phyloP scores from a whole-genome alignment of 305 asterid species.

The Striga hermonthica region DNA sequence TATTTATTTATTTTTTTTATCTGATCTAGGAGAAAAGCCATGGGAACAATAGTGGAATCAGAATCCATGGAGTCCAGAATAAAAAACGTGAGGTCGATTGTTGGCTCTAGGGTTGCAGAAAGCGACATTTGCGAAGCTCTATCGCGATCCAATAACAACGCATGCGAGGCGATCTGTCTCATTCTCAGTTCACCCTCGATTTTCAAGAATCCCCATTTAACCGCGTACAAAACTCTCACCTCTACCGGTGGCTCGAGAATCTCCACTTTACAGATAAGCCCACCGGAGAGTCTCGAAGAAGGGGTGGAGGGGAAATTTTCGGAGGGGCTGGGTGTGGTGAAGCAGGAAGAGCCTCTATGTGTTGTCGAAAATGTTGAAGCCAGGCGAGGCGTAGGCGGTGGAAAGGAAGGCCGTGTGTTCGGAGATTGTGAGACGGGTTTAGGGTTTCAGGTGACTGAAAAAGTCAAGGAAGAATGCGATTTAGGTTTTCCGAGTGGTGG shows the following conservation, averaged over 20 bases:
- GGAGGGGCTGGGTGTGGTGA: conserved; percentile 7
- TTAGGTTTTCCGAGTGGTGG: conserved; percentile 21
- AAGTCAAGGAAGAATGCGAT: conserved; percentile 31
- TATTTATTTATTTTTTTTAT: no score
- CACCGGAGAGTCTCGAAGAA: conserved; percentile 11
- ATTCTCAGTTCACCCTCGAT: conserved; percentile 26
- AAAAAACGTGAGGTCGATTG: conserved; percentile 32
- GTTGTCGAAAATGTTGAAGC: conserved; percentile 11
- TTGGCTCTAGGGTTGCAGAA: conserved; percentile 37
- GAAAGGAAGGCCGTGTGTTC: not conserved
- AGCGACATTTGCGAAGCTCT: conserved; percentile 33
- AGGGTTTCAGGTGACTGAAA: conserved; percentile 16
- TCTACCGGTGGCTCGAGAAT: conserved; percentile 57
- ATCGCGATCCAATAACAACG: conserved; percentile 30
- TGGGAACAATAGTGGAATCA: conserved; percentile 31
- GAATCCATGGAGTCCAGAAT: conserved; percentile 34
- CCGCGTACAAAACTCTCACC: conserved; percentile 41
- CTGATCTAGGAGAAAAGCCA: conserved; percentile 5
- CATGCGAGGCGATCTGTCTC: conserved; percentile 30
- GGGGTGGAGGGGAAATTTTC: conserved; percentile 22
- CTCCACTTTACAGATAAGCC: conserved; percentile 31
- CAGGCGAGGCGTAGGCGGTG: no score
- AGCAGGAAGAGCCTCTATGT: conserved; percentile 21
- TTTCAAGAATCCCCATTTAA: not conserved
- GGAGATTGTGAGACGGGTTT: not conserved